Conservation (phyloP, 116 monocot genomes). For the Cymodocea nodosa region DNA sequence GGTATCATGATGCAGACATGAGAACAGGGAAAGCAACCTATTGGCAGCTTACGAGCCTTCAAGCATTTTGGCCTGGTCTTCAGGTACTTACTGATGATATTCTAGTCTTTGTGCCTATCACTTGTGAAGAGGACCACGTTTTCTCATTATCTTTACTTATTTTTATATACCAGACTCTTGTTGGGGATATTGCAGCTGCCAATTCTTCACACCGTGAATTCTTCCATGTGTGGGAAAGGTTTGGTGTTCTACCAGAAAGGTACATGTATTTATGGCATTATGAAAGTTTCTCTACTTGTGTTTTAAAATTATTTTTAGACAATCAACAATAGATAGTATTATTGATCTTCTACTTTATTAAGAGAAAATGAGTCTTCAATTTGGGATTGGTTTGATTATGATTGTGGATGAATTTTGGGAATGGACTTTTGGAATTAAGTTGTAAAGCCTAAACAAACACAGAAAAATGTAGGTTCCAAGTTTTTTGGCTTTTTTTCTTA, state of each 20-base stretch:
- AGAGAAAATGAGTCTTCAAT: too few relatives aligned
- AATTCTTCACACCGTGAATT: constrained; percentile 92
- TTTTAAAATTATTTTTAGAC: not conserved
- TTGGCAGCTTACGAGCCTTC: constrained; percentile 96
- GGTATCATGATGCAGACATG: constrained; percentile 98
- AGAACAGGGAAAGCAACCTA: constrained; percentile 79
- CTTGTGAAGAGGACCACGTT: not conserved
- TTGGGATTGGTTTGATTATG: too few relatives aligned
- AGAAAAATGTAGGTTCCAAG: too few relatives aligned
- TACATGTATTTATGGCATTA: constrained; percentile 12
- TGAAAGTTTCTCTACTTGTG: not conserved
- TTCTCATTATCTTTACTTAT: not conserved
- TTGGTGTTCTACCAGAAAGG: constrained; percentile 90
- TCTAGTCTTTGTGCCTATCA: not conserved
- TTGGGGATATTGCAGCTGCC: constrained; percentile 71
- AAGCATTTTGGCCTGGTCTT: constrained; percentile 97
- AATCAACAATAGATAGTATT: not conserved
- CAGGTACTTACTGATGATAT: constrained; percentile 32
- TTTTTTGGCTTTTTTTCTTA: too few relatives aligned
- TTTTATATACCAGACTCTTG: constrained; percentile 39
- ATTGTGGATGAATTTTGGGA: too few relatives aligned
- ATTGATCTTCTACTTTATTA: too few relatives aligned
- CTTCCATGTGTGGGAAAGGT: constrained; percentile 72
- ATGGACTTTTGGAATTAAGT: too few relatives aligned
- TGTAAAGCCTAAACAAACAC: too few relatives aligned